These are phyloP conservation scores for Sisymbrium altissimum DNA, from an alignment of 345 rosid genomes.

Conservation along the genomic window DNA sequence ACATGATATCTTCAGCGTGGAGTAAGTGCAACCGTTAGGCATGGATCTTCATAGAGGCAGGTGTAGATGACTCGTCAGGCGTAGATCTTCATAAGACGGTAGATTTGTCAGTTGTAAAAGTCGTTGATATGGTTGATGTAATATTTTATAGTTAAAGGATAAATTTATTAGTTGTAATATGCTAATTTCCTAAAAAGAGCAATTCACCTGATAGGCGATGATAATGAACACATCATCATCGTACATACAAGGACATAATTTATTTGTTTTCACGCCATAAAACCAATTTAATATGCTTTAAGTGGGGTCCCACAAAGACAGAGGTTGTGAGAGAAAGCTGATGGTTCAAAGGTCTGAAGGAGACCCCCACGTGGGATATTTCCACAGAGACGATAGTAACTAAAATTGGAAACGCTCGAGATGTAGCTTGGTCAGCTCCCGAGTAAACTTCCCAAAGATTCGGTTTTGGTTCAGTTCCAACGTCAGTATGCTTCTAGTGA, in stretches of 20 bases:
- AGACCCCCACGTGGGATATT: slow-evolving; percentile 62
- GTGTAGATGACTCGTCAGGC: no score
- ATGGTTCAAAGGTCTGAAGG: slow-evolving; percentile 55
- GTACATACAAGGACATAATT: neutral
- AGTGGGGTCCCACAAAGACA: slow-evolving; percentile 87
- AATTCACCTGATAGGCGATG: neutral
- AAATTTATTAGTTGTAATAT: no score
- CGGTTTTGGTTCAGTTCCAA: slow-evolving; percentile 67
- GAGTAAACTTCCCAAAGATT: slow-evolving; percentile 59
- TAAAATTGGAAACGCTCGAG: slow-evolving; percentile 53
- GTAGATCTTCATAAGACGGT: no score
- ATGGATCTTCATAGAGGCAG: no score
- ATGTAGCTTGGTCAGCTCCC: slow-evolving; percentile 31
- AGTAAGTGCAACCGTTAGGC: no score
- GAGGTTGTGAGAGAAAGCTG: slow-evolving; percentile 51
- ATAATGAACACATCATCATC: neutral
- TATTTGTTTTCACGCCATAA: neutral
- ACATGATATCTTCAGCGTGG: no score
- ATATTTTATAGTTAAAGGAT: no score
- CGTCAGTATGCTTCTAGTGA: slow-evolving; percentile 36
- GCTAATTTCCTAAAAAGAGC: neutral
- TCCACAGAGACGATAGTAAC: slow-evolving; percentile 72
- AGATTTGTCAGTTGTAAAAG: no score
- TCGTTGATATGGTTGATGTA: no score
- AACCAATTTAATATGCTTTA: slow-evolving; percentile 36